Percentiles rank a stretch among this genome's conserved stretches.
Conservation (phyloP, 768 basidiomycete species). For the Hemileccinum rubropunctum region DNA sequence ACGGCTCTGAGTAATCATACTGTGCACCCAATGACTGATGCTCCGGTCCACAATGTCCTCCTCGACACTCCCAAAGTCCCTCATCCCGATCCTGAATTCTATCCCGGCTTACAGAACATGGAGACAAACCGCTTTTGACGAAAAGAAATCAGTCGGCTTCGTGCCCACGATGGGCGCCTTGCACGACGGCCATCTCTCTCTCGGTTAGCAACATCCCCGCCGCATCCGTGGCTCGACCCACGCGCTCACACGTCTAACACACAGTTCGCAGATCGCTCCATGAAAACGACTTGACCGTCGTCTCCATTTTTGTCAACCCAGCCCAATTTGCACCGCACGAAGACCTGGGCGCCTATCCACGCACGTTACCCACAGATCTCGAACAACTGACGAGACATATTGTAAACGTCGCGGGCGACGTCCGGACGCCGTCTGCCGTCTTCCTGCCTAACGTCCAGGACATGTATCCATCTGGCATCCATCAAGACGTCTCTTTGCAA, state of each 20-base stretch:
- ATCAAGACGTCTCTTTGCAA: constrained; percentile 69
- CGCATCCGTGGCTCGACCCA: background rate
- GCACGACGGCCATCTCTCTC: constrained; percentile 88
- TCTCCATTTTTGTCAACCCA: constrained; percentile 98
- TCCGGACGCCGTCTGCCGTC: constrained; percentile 58
- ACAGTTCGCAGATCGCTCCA: constrained; percentile 74
- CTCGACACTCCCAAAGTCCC: constrained; percentile 25
- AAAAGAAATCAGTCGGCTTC: constrained; percentile 74
- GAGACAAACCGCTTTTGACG: constrained; percentile 60
- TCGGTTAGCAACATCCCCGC: constrained; percentile 55
- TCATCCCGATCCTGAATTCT: constrained; percentile 53
- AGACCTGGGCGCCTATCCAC: constrained; percentile 88
- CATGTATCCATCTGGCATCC: constrained; percentile 93
- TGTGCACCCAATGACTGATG: no score
- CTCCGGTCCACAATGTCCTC: constrained; percentile 25
- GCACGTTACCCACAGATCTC: constrained; percentile 78
- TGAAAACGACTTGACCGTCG: constrained; percentile 81
- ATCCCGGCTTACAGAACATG: constrained; percentile 67
- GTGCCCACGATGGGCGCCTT: constrained; percentile 99
- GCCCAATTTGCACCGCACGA: constrained; percentile 97
- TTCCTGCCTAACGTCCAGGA: constrained; percentile 78
- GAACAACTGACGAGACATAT: constrained; percentile 47
- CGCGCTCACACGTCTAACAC: background rate
- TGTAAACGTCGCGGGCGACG: constrained; percentile 25
- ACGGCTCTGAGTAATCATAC: no score